phyloP scores from a whole-genome alignment of 163 green algal species.

The Volvox carteri region DNA sequence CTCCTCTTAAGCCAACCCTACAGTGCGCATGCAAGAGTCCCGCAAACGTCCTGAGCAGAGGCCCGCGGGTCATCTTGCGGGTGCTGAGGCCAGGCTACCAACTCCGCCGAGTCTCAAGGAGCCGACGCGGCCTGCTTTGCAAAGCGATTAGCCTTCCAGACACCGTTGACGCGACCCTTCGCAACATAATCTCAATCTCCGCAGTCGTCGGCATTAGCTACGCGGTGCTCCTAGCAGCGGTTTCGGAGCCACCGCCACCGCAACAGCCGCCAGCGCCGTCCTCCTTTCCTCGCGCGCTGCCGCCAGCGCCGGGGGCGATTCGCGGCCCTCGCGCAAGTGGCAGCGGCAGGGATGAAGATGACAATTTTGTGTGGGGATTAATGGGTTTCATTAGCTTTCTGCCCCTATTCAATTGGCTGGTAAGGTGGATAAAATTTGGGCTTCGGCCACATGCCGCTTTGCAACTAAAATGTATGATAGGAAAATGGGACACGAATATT shows the following conservation, averaged over 20 bases:
- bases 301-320: background rate
- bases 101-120: background rate
- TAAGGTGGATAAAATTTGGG: background rate
- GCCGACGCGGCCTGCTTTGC: background rate
- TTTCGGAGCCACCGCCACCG: slow-evolving; percentile 16
- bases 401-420: slow-evolving; percentile 51
- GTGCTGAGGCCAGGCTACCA: too few relatives aligned
- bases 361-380: slow-evolving; percentile 50
- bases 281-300: background rate
- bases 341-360: background rate
- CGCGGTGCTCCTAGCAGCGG: slow-evolving; percentile 23
- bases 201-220: slow-evolving; percentile 34
- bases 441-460: too few relatives aligned
- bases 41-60: background rate
- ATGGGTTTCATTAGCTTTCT: slow-evolving; percentile 57
- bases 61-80: slow-evolving; percentile 3
- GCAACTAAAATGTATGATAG: too few relatives aligned
- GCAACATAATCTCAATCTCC: slow-evolving; percentile 34
- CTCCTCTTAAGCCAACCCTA: background rate
- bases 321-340: background rate
- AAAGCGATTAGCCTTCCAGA: slow-evolving; percentile 10
- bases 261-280: background rate
- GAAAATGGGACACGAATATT: too few relatives aligned
- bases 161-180: slow-evolving; percentile 4
- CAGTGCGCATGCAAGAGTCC: background rate